phyloP scores from a whole-genome alignment of 805 yeast genomes.

The Kodamaea leandrae region DNA sequence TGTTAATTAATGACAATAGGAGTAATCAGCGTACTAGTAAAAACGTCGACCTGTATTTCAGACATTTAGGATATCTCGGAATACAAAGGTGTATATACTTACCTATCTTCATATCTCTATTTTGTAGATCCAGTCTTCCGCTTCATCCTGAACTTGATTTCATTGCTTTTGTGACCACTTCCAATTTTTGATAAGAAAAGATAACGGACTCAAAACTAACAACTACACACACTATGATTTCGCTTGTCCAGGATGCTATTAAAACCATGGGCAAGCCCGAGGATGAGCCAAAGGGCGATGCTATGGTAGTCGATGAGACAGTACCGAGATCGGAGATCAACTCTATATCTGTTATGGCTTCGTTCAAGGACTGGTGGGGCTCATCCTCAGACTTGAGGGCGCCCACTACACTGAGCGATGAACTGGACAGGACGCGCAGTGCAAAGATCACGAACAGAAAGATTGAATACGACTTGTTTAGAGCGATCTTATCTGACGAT shows the following conservation, averaged over 20 bases:
- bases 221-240: conserved; percentile 5
- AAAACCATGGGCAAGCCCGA: conserved; percentile 26
- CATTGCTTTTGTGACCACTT: not conserved
- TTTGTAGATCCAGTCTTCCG: not conserved
- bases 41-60: too few relatives aligned
- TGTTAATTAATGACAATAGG: too few relatives aligned
- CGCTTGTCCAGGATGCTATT: conserved; percentile 19
- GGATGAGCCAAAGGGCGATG: not conserved
- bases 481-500: conserved; percentile 31
- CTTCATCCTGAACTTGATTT: not conserved
- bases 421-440: conserved; percentile 5
- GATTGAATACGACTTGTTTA: conserved; percentile 35
- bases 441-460: conserved; percentile 26
- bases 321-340: conserved; percentile 1
- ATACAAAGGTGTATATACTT: too few relatives aligned
- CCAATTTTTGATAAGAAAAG: conserved; percentile 2
- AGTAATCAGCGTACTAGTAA: too few relatives aligned
- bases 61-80: too few relatives aligned
- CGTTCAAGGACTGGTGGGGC: conserved; percentile 41
- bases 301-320: not conserved
- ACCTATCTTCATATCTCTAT: too few relatives aligned
- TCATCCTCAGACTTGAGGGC: conserved; percentile 23
- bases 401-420: conserved; percentile 13
- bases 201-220: not conserved
- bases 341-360: conserved; percentile 26